A percentile compares a stretch with the other conserved stretches of the same genome.
These are phyloP conservation scores for Diddensiella santjacobensis DNA, from an alignment of 805 yeast genomes.

Conservation along the genomic window DNA sequence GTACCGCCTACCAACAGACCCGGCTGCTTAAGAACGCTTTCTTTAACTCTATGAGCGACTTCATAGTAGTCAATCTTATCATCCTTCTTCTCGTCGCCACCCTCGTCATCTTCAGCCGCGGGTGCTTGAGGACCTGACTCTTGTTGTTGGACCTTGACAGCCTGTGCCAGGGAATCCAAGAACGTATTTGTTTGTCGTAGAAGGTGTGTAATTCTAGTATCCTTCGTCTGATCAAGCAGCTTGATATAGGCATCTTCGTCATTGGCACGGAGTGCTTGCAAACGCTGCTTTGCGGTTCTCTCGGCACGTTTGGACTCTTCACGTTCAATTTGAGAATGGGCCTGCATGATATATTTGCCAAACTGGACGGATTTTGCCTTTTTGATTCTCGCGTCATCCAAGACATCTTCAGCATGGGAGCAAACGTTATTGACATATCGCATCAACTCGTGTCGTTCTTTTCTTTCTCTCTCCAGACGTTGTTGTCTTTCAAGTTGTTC, in stretches of 20 bases:
- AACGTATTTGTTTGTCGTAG: constrained; percentile 88
- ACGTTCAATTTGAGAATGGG: constrained; percentile 74
- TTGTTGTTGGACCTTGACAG: constrained; percentile 84
- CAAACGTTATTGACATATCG: constrained; percentile 29
- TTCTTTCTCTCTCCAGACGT: constrained; percentile 38
- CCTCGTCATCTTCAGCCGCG: constrained; percentile 31
- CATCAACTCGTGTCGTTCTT: constrained; percentile 33
- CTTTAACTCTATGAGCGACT: constrained; percentile 87
- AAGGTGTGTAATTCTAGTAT: constrained; percentile 93
- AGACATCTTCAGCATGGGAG: constrained; percentile 26
- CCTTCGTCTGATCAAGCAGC: constrained; percentile 92
- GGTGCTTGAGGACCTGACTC: constrained; percentile 40
- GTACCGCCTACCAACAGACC: constrained; percentile 82
- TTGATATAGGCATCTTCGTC: constrained; percentile 98
- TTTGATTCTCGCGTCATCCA: constrained; percentile 24
- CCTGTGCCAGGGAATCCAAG: constrained; percentile 83
- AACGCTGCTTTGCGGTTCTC: constrained; percentile 93
- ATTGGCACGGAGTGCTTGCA: constrained; percentile 91
- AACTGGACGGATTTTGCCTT: constrained; percentile 23
- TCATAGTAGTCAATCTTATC: constrained; percentile 84
- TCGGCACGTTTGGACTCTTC: constrained; percentile 90
- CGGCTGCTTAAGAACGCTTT: constrained; percentile 77
- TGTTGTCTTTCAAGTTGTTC: constrained; percentile 43
- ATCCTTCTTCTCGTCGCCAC: constrained; percentile 45
- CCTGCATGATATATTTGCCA: constrained; percentile 39